Conservation (phyloP, 192 early-diverging fungal genomes). For the Gonapodya sp. region DNA sequence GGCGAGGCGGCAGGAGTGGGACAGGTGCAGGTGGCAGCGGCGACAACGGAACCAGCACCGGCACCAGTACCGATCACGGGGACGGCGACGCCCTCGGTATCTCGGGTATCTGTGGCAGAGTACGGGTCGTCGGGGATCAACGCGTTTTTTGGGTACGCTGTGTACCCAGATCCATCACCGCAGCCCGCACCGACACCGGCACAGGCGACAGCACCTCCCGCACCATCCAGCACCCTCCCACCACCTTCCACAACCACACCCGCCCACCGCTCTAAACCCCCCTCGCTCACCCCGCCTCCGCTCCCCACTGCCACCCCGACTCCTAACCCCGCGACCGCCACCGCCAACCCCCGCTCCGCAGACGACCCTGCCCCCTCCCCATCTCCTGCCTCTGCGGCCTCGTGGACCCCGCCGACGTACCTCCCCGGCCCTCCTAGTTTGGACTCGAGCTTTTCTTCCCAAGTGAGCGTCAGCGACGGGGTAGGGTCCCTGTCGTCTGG, state of each 20-base stretch:
- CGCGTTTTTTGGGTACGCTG: not conserved
- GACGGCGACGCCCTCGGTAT: no score
- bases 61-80: no score
- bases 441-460: not conserved
- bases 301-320: no score
- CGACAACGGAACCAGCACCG: no score
- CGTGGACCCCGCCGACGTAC: not conserved
- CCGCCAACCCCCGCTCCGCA: not conserved
- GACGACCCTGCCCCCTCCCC: not conserved
- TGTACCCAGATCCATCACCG: not conserved
- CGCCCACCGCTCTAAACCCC: no score
- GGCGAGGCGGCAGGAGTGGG: no score
- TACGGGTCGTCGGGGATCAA: not conserved
- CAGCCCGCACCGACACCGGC: not conserved
- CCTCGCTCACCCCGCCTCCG: no score
- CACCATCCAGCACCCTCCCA: not conserved
- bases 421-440: not conserved
- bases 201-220: not conserved
- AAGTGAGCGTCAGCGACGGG: no score
- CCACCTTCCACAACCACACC: not conserved
- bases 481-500: no score
- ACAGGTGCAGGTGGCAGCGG: no score
- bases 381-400: not conserved
- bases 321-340: not conserved
- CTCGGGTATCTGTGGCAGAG: not conserved